Evolutionary conservation across 1,284 basidiomycete genomes (phyloP), one percentile per base, ranked within the genome.

Genomic region (Ceratobasidium sp.): DNA sequence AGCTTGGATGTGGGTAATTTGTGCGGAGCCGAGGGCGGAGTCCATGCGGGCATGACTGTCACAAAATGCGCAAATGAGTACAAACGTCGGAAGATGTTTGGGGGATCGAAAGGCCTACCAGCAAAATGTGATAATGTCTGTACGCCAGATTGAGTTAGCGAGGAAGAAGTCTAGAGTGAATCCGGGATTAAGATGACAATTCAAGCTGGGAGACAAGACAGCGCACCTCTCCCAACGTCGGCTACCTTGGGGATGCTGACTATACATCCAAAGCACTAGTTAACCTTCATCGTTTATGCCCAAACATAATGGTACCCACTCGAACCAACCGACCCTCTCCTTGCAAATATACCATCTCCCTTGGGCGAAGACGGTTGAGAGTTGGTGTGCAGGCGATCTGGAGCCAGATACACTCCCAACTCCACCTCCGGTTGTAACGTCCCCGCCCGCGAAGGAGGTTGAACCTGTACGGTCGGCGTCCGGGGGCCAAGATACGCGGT

Each of bases 91-190:
- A 45, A 63, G 7, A 19, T 6, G 51, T 17, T n/a, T n/a, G n/a
- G 15, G n/a, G n/a, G n/a, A n/a, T n/a, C n/a, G n/a, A n/a, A 22
- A 14, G 15, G 24, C 41, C 6, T 57, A 48, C 33, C 66, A 57
- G 66, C 66, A 69, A 59, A 69, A 69, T 24, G 66, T 69, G 51
- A 69, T 17, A 29, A 69, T 69, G n/a, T 69, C 66, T 29, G 66
- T 69, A 15, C 24, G 33, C 66, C 66, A 69, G 4, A 19, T 22
- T 14, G 66, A 47, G 8, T 41, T 22, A 19, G 24, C 53, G 33
- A 69, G 36, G 29, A 69, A 69, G 36, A 69, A 44, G 27, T 44
- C 66, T 69, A 48, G 29, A 4, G 31, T 7, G 19, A 27, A 15
- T 41, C 11, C n/a, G n/a, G 33, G 11, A 15, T 1, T 7, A 19